Conservation (phyloP, 768 basidiomycete species). For the Hygrophorus russula region DNA sequence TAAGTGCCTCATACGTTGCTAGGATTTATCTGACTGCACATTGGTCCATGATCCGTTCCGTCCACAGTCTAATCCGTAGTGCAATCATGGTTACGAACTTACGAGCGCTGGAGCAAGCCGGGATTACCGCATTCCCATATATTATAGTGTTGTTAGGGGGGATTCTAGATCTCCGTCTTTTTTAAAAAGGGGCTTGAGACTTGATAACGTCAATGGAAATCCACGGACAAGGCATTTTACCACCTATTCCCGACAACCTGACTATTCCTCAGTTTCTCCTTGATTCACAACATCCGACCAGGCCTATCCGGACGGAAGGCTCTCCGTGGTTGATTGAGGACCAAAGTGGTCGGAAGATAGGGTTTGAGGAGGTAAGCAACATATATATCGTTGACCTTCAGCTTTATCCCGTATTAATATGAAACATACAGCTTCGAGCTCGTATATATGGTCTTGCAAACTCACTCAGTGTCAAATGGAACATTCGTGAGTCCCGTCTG, state of each 20-base stretch:
- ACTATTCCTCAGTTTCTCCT: slow-evolving; percentile 60
- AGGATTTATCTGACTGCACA: no score
- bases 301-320: slow-evolving; percentile 33
- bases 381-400: no score
- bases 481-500: slow-evolving; percentile 24
- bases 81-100: no score
- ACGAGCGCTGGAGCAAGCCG: no score
- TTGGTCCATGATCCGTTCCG: no score
- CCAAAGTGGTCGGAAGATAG: slow-evolving; percentile 30
- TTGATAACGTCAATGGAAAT: no score
- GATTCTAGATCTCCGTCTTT: no score
- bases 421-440: slow-evolving; percentile 30
- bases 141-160: no score
- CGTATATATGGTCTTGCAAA: slow-evolving; percentile 40
- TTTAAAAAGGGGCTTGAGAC: no score
- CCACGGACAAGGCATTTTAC: slow-evolving; percentile 18
- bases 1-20: no score
- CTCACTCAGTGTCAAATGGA: slow-evolving; percentile 28
- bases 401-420: background rate
- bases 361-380: slow-evolving; percentile 32
- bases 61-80: no score
- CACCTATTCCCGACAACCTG: slow-evolving; percentile 48
- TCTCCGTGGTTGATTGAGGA: slow-evolving; percentile 54
- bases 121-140: no score
- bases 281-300: slow-evolving; percentile 25